Evolutionary conservation across 2,329 filamentous ascomycete species (phyloP).

Genomic region (Fonsecaea nubica): DNA sequence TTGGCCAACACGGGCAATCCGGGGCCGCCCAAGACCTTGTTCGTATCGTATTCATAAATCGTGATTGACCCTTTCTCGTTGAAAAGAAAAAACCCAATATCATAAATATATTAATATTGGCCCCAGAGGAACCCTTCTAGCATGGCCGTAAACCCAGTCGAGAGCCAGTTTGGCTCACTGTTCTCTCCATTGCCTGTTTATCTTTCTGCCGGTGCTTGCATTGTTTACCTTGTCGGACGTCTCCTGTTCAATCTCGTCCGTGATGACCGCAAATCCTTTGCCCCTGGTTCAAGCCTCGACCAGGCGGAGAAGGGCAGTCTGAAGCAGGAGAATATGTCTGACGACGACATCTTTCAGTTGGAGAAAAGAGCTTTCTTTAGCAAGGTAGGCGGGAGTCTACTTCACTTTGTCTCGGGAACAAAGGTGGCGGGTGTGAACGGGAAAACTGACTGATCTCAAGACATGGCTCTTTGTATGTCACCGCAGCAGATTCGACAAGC

Average conservation of each 20-base stretch:
- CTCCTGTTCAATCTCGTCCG: constrained; percentile 22
- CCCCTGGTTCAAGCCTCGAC: constrained; percentile 25
- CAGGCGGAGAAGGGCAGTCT: constrained; percentile 32
- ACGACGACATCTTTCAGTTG: constrained; percentile 53
- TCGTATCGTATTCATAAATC: constrained; percentile 14
- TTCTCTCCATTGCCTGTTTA: constrained; percentile 23
- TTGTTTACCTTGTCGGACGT: constrained; percentile 29
- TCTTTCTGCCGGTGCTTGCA: constrained; percentile 25
- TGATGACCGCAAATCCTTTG: constrained; percentile 2
- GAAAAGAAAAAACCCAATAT: not conserved
- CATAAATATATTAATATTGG: not conserved
- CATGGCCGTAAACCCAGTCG: constrained; percentile 15
- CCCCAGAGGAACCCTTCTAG: not conserved
- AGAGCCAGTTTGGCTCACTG: not conserved
- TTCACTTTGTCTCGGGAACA: constrained; percentile 63
- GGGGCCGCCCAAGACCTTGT: not conserved
- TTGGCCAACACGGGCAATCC: constrained; percentile 3
- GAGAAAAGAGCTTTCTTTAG: constrained; percentile 59
- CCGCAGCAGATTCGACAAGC: constrained; percentile 55
- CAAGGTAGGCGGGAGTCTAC: constrained; percentile 45
- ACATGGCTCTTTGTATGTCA: constrained; percentile 49
- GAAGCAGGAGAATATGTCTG: constrained; percentile 22
- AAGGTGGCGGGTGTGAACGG: no score
- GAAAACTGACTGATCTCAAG: constrained; percentile 26
- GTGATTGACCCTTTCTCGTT: not conserved